A percentile compares a stretch with the other conserved stretches of the same genome.
phyloP scores from a whole-genome alignment of 306 rosid species.

The Glycine soja region DNA sequence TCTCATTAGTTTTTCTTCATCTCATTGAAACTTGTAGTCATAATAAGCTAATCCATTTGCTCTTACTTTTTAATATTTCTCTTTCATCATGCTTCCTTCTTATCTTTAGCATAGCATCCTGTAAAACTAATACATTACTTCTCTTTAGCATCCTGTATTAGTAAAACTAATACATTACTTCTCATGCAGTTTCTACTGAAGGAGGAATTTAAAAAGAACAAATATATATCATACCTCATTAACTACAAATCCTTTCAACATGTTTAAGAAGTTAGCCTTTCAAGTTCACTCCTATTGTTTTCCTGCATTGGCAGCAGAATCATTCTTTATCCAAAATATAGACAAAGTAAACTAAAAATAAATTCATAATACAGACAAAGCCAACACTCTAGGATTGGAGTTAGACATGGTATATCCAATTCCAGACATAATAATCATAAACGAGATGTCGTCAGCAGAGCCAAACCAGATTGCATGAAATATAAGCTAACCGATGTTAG shows the following conservation, averaged over 20 bases:
- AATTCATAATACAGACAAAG: too few relatives aligned
- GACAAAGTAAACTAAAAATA: constrained; percentile 6
- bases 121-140: not conserved
- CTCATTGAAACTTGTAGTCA: constrained; percentile 20
- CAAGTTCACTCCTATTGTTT: constrained; percentile 88
- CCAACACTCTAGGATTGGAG: constrained; percentile 12
- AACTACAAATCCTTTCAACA: constrained; percentile 92
- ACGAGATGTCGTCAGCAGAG: not conserved
- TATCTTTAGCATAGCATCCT: not conserved
- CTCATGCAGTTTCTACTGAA: not conserved
- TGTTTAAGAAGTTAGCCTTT: constrained; percentile 87
- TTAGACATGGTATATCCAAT: constrained; percentile 1
- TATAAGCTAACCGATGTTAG: constrained; percentile 11
- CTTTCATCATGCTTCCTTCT: not conserved
- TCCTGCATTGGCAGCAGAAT: constrained; percentile 66
- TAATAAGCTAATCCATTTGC: not conserved
- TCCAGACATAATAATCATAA: constrained; percentile 3
- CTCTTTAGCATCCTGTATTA: constrained; percentile 16
- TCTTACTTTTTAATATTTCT: constrained; percentile 10
- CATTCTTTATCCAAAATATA: constrained; percentile 38
- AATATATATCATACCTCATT: constrained; percentile 71
- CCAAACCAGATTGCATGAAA: constrained; percentile 23
- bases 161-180: too few relatives aligned
- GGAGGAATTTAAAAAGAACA: constrained; percentile 22
- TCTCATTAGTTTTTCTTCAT: too few relatives aligned